These are phyloP conservation scores for Metschnikowia sp. DNA, from an alignment of 805 yeast species.

Conservation along the genomic window DNA sequence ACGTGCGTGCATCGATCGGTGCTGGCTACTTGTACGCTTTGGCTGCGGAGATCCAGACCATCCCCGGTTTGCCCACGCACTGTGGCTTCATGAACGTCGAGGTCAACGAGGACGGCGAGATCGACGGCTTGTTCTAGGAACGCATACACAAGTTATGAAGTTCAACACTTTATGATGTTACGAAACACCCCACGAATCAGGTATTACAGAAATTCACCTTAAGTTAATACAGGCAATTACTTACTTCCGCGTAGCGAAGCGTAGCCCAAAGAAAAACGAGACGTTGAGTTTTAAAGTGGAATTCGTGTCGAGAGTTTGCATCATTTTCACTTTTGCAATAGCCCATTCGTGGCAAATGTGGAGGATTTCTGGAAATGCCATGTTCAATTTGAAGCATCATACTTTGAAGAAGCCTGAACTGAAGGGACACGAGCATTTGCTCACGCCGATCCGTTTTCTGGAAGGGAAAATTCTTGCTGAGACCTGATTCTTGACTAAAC, in stretches of 20 bases:
- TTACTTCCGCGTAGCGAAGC: not conserved
- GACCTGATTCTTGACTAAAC: too few relatives aligned
- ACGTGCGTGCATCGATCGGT: conserved; percentile 73
- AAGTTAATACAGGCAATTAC: conserved; percentile 1
- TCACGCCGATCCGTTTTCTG: too few relatives aligned
- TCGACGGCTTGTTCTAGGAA: conserved; percentile 67
- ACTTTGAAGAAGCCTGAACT: too few relatives aligned
- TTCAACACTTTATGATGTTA: conserved; percentile 23
- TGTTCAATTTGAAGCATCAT: too few relatives aligned
- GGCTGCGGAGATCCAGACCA: conserved; percentile 84
- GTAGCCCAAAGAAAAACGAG: too few relatives aligned
- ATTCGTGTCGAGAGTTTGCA: too few relatives aligned
- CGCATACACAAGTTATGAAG: conserved; percentile 11
- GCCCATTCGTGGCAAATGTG: too few relatives aligned
- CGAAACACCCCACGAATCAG: conserved; percentile 6
- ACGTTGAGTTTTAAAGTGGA: too few relatives aligned
- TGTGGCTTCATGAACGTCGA: conserved; percentile 87
- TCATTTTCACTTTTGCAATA: too few relatives aligned
- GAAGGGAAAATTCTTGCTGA: too few relatives aligned
- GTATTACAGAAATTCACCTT: conserved; percentile 1
- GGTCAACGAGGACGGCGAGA: conserved; percentile 75
- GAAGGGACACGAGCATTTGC: too few relatives aligned
- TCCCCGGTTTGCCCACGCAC: conserved; percentile 83
- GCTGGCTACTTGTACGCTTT: conserved; percentile 83
- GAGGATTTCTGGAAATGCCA: too few relatives aligned